Base-by-base conservation (phyloP, 768 basidiomycete species). In the Psilocybe cyanescens region DNA sequence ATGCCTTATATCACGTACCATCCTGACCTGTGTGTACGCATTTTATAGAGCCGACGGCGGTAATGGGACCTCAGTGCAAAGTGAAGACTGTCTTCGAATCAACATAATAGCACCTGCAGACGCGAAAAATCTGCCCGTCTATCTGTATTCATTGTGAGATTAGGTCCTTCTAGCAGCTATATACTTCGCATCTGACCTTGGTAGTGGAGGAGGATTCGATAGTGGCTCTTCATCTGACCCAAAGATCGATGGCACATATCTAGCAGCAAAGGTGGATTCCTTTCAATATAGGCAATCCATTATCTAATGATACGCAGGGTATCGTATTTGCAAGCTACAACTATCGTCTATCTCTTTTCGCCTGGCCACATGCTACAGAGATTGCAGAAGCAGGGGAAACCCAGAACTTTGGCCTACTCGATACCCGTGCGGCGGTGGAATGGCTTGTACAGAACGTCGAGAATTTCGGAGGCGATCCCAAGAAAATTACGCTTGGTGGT, bases 321-420 rank as follows among this genome's bases (percentile, higher is more conserved):
- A 72, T 74, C 57, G 66, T 76, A 8, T 74, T 76, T 49, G 73
- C 73, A 11, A 74, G 73, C 64, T 74, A 68, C 62, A 76, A 76
- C 58, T 76, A 76, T 53, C 67, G 74, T 8, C 67, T 76, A 2
- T 72, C 70, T 16, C 70, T 79, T 8, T 76, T 78, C 54, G 80
- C 80, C 16, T 81, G 78, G 64, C 72, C 79, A 6, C 75, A 77
- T 24, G 72, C 78, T 41, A 67, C 74, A 35, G 79, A 82, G 64
- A 71, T 80, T 9, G 74, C 73, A 7, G 69, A 70, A 64, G 68
- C 57, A 59, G 74, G 70, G 6, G 50, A 68, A 54, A 74, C 74
- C 3, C 74, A 74, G 53, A 86, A 86, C 64, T 71, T 85, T 17
- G 86, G 85, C 7, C 67, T 86, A 37, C 73, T 76, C 50, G 85